Base-by-base conservation (phyloP, 345 rosid genomes). In the Excoecaria agallocha region DNA sequence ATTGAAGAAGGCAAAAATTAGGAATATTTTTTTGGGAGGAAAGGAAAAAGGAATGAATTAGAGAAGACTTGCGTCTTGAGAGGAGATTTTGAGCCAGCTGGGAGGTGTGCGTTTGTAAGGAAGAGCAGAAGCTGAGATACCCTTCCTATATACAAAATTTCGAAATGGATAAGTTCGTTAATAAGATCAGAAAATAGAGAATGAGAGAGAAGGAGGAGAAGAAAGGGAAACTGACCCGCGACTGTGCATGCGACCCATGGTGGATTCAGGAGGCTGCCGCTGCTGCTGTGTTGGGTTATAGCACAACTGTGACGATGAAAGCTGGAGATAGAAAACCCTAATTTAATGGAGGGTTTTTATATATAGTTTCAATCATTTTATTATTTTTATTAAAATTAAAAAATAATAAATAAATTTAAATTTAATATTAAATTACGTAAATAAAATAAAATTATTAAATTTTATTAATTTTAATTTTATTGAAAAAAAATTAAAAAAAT, bases 201-300 rank as follows among this genome's bases (percentile, higher is more conserved):
- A 45, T 11, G 50, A 25, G 41, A 30, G 30, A 30, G 54, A 55
- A 49, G 12, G 19, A n/a, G n/a, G n/a, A 50, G 58, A 30, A 20
- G 20, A 50, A 50, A 17, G 37, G 17, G 7, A 0, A 37, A 62
- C 76, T 48, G 0, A 86, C 97, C 97, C 97, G 75, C 89, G 75
- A 66, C 87, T 82, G 77, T 92, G 97, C 97, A 91, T 91, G 67
- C 97, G 93, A 74, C 94, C 97, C 94, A 90, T 92, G 85, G 80
- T 71, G 35, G 65, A 75, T 45, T 61, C 38, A 38, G 22, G 20
- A 10, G 3, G 25, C 61, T 35, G 25, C n/a, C n/a, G n/a, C 39
- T 54, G 25, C 49, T n/a, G 37, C 55, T 30, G 46, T 62, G 1
- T 60, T 13, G 11, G 46, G 22, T 13, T 38, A 30, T 2, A 69